Evolutionary conservation across 306 rosid species (phyloP).

Genomic region (Cercis canadensis): DNA sequence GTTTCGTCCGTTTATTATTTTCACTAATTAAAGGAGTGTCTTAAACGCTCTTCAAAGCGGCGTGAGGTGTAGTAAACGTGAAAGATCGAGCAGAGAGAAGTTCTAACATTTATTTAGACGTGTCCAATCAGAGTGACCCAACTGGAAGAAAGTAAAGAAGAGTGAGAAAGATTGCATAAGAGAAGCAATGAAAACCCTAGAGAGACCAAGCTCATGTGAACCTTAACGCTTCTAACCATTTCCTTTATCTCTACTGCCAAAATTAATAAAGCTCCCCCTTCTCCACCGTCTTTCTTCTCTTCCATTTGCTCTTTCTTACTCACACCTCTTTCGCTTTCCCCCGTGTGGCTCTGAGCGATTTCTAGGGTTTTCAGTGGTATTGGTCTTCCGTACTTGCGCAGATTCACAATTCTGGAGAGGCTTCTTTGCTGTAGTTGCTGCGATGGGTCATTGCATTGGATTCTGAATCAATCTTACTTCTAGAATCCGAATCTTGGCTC

Average conservation of each 20-base stretch:
- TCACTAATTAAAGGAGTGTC: constrained; percentile 29
- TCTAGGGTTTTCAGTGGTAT: constrained; percentile 66
- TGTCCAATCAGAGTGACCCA: constrained; percentile 3
- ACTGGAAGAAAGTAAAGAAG: background rate
- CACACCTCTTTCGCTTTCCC: constrained; percentile 36
- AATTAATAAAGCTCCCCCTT: constrained; percentile 46
- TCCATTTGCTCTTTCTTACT: constrained; percentile 31
- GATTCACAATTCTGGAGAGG: constrained; percentile 9
- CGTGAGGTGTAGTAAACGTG: constrained; percentile 39
- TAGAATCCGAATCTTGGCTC: constrained; percentile 35
- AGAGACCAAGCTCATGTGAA: constrained; percentile 20
- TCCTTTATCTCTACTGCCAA: constrained; percentile 20
- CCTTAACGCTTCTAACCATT: constrained; percentile 9
- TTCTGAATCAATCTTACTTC: constrained; percentile 43
- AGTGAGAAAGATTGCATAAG: background rate
- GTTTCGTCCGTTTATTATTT: constrained; percentile 26
- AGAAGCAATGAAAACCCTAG: background rate
- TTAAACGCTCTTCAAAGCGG: constrained; percentile 41
- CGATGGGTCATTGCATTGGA: constrained; percentile 44
- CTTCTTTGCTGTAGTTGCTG: constrained; percentile 31
- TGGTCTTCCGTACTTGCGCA: constrained; percentile 14
- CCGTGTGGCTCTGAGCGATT: constrained; percentile 47
- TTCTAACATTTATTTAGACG: background rate
- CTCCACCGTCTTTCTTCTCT: constrained; percentile 34
- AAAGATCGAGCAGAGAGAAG: background rate